Base-by-base conservation (phyloP, 2,329 filamentous ascomycete genomes). In the Gliomastix tumulicola region DNA sequence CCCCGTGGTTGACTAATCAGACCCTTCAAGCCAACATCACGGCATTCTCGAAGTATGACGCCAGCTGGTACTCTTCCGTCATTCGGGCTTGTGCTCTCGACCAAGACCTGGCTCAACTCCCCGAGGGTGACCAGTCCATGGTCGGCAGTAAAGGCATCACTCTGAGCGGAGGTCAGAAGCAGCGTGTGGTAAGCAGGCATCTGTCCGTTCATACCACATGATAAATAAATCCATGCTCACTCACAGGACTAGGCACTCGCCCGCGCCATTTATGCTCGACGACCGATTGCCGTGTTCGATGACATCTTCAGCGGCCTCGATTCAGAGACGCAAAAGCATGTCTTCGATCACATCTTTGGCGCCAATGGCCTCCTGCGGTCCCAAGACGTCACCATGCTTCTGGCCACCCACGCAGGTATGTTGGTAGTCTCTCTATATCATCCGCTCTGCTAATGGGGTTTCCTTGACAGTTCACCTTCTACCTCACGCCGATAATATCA, bases 1-100 rank as follows among this genome's bases (percentile, higher is more conserved):
- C 48, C 0, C 57, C 66, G 1, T 71, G 66, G 64, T 51, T 68
- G 3, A 52, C 53, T 5, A 69, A 69, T 38, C 50, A 44, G 3
- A 60, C 56, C 0, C 45, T 69, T n/a, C 50, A 51, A 7, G 43
- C 62, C 1, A 63, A 61, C 23, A 63, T 71, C 6, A 40, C 62
- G 1, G 64, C 60, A 0, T 35, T 22, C 6, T 27, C 23, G 2
- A 8, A 23, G 8, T 33, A 18, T 6, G 55, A 65, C 4, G 44
- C 46, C 0, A 12, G 34, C 1, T 55, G 60, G 48, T 62, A 62
- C 30, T 35, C 46, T 0, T 44, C 42, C 3, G 55, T 64, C 1
- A 20, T 62, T 4, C 40, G 51, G 4, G 54, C 56, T 1, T 66
- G 63, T 17, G 56, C 54, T 23, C 42, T 64, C 16, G 32, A 44